Evolutionary conservation across 768 basidiomycete species (phyloP), one percentile per base, ranked within the genome.

Genomic region (Lyophyllum semitale): DNA sequence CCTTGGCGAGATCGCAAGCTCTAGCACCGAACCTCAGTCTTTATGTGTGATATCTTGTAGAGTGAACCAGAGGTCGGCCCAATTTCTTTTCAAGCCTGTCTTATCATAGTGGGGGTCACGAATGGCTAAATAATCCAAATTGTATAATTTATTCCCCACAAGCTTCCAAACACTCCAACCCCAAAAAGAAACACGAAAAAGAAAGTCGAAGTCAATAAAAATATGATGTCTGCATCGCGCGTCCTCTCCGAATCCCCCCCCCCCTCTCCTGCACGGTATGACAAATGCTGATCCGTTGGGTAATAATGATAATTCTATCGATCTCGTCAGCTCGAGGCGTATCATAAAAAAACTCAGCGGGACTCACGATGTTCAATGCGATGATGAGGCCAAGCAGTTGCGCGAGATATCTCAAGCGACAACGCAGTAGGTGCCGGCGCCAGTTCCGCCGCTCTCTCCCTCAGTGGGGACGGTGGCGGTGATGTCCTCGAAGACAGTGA

Each of bases 401-500:
- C 29, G 51, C 42, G 51, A 53, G 37, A n/a, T 45, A 23, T 44
- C 42, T 53, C 42, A 53, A 44, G 51, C 51, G 27, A 52, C 41
- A 44, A 52, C 51, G 42, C 51, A 52, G 27, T 52, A 52, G 27
- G 22, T 25, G 41, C 23, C 18, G 41, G 12, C 44, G 38, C 51
- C 51, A 2, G n/a, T 27, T 9, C 26, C 37, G 15, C 37, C 37
- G 37, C 15, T 18, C n/a, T 38, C 37, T 18, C 18, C n/a, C 11
- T 38, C 15, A 4, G 15, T 38, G 18, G 51, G 51, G 32, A 53
- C n/a, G n/a, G n/a, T n/a, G n/a, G 41, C 4, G 33, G 37, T 38
- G 51, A 25, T 35, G 18, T 53, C 51, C 25, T 44, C 42, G 33
- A 37, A 18, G 33, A 13, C 18, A 17, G 29, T 23, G 51, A 30